Conservation (phyloP, 495 filamentous ascomycete species). For the Terfezia boudieri region DNA sequence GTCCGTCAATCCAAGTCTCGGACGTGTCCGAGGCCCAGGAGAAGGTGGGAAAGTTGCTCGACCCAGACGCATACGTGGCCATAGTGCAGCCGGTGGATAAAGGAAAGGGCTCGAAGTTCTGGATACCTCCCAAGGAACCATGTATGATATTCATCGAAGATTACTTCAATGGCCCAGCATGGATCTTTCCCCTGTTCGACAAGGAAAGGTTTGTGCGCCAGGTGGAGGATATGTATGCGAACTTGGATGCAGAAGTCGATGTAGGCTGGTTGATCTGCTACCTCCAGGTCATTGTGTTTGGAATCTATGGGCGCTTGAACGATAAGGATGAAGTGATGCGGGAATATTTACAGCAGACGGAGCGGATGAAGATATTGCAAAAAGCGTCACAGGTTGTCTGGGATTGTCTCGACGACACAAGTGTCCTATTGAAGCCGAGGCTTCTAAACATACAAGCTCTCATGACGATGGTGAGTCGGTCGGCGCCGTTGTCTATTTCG, state of each 20-base stretch:
- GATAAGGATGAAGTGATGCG: not conserved
- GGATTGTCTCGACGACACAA: slow-evolving; percentile 16
- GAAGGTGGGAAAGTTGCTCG: too few species aligned
- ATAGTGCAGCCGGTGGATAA: not conserved
- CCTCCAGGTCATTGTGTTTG: not conserved
- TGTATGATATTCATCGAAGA: not conserved
- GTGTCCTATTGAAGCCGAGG: slow-evolving; percentile 11
- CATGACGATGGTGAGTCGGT: too few species aligned
- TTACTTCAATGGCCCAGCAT: not conserved
- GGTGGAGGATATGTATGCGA: slow-evolving; percentile 1
- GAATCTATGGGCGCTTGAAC: not conserved
- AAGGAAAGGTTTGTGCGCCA: not conserved
- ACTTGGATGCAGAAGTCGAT: not conserved
- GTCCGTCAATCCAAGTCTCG: not conserved
- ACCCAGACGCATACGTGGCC: not conserved
- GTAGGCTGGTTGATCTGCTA: not conserved
- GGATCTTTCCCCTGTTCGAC: not conserved
- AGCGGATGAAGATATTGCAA: not conserved
- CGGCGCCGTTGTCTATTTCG: too few species aligned
- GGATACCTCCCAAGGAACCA: not conserved
- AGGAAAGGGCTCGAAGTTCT: not conserved
- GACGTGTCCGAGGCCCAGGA: not conserved
- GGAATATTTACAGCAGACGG: not conserved
- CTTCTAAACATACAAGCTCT: slow-evolving; percentile 15
- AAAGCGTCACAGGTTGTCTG: slow-evolving; percentile 11